Evolutionary conservation across 2,329 filamentous ascomycete species (phyloP).

Genomic region (Eutypella sp.): DNA sequence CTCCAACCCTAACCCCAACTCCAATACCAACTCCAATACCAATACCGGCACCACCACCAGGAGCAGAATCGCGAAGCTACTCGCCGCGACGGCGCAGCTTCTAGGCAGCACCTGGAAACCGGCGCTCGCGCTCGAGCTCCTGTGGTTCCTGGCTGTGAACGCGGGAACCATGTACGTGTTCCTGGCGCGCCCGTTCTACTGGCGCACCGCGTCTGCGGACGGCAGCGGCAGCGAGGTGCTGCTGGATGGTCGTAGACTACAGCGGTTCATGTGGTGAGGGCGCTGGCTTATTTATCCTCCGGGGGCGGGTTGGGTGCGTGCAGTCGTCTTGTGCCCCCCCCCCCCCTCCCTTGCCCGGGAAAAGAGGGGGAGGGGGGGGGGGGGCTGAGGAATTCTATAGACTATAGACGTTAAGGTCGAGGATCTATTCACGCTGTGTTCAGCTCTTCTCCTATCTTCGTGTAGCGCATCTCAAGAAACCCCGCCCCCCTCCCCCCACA

Average conservation of each 20-base stretch:
- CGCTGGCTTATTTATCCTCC: background rate
- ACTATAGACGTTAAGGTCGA: too few relatives aligned
- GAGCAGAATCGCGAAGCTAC: too few relatives aligned
- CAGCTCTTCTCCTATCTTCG: too few relatives aligned
- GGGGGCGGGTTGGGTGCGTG: background rate
- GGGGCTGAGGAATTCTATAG: too few relatives aligned
- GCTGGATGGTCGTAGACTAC: constrained; percentile 52
- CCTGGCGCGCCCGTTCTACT: constrained; percentile 61
- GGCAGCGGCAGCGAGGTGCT: constrained; percentile 39
- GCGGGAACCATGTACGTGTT: constrained; percentile 66
- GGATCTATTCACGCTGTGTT: too few relatives aligned
- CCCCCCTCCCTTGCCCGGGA: constrained; percentile 3
- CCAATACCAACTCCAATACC: background rate
- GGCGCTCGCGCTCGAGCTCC: constrained; percentile 36
- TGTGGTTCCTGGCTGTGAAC: constrained; percentile 66
- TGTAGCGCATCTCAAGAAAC: too few relatives aligned
- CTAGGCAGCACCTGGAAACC: constrained; percentile 2
- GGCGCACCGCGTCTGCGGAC: constrained; percentile 35
- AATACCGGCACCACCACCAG: constrained; percentile 8
- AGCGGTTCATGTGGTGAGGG: constrained; percentile 77
- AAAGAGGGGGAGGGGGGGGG: too few relatives aligned
- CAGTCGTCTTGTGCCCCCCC: background rate
- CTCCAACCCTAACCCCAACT: background rate
- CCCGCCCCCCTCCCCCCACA: too few relatives aligned
- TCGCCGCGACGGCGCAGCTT: background rate